phyloP scores from a whole-genome alignment of 2,329 filamentous ascomycete genomes.

The Trichoderma sp. region DNA sequence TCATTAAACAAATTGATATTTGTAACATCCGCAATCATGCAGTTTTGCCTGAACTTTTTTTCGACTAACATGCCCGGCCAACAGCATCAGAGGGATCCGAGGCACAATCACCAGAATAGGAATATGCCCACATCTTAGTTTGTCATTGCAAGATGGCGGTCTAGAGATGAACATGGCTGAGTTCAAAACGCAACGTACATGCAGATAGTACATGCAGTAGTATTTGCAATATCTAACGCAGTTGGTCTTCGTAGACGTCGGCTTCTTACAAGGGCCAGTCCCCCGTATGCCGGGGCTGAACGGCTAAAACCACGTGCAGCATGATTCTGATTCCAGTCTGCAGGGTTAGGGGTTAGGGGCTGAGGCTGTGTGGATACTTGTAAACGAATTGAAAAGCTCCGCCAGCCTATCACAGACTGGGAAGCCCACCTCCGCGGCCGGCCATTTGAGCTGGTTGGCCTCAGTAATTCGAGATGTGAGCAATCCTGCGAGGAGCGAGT shows the following conservation, averaged over 20 bases:
- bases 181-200: not conserved
- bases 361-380: conserved; percentile 10
- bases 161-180: not conserved
- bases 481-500: not conserved
- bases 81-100: not conserved
- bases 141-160: no score
- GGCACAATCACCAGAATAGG: not conserved
- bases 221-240: not conserved
- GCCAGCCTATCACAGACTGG: not conserved
- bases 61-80: not conserved
- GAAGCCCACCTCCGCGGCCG: conserved; percentile 4
- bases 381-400: not conserved
- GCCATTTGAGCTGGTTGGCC: not conserved
- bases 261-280: conserved; percentile 2
- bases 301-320: conserved; percentile 16
- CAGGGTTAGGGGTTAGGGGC: not conserved
- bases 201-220: not conserved
- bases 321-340: not conserved
- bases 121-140: not conserved
- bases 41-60: not conserved
- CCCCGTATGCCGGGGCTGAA: not conserved
- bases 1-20: not conserved
- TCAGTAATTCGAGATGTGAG: not conserved
- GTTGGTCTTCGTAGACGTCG: not conserved
- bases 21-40: not conserved